Conservation (phyloP, 2,329 filamentous ascomycete species). For the Zasmidium citrigriseum region DNA sequence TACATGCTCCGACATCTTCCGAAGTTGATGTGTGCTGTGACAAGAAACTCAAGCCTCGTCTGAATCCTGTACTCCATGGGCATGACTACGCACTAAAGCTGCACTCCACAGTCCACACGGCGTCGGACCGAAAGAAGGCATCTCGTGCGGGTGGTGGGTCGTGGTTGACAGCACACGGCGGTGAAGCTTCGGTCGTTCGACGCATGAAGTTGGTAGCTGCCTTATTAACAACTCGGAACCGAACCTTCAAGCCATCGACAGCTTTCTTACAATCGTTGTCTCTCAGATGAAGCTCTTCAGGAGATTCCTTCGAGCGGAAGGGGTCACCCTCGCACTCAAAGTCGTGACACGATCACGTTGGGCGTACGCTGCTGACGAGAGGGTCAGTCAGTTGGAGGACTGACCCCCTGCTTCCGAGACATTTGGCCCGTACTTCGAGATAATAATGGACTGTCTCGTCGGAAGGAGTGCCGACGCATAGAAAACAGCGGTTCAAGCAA, state of each 20-base stretch:
- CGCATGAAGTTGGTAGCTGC: neutral
- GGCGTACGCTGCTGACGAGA: neutral
- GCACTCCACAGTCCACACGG: neutral
- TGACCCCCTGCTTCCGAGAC: neutral
- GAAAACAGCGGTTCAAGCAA: neutral
- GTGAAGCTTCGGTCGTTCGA: neutral
- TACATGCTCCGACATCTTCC: neutral
- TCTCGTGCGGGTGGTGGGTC: neutral
- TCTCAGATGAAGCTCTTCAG: neutral
- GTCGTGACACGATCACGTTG: neutral
- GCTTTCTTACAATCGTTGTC: neutral
- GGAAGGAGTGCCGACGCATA: neutral
- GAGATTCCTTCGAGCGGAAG: neutral
- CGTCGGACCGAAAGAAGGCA: neutral
- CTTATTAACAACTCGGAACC: no score
- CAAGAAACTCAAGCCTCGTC: neutral
- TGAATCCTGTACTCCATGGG: neutral
- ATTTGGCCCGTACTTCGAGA: neutral
- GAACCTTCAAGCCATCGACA: neutral
- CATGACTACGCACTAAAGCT: constrained; percentile 3
- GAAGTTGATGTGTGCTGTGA: neutral
- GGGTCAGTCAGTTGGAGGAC: neutral
- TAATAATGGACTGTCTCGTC: neutral
- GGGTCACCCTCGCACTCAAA: neutral
- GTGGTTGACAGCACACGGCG: neutral